Conservation (phyloP, 495 filamentous ascomycete genomes). For the Neurospora africana region DNA sequence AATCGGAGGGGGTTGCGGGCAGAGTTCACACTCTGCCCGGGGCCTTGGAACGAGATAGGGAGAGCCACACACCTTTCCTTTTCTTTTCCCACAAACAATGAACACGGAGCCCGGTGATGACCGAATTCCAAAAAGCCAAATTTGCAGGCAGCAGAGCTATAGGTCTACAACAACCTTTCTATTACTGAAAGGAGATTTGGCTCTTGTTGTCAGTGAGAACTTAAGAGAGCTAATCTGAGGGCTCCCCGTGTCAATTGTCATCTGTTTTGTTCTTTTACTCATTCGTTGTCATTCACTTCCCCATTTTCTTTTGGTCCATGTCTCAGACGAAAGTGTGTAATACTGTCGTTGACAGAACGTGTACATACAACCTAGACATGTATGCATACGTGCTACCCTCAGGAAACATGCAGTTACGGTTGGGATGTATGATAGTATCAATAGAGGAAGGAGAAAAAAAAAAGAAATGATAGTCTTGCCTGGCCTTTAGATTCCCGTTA, state of each 20-base stretch:
- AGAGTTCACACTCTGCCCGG: constrained; percentile 6
- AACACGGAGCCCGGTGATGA: constrained; percentile 44
- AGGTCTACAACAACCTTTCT: constrained; percentile 3
- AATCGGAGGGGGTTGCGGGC: constrained; percentile 38
- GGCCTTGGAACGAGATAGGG: constrained; percentile 1
- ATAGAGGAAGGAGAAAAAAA: background rate
- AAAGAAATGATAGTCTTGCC: no score
- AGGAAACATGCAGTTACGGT: background rate
- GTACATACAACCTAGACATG: background rate
- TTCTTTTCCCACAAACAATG: constrained; percentile 3
- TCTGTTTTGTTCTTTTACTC: background rate
- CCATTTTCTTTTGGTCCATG: background rate
- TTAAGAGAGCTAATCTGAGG: constrained; percentile 54
- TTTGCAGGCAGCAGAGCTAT: constrained; percentile 44
- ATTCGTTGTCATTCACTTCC: background rate
- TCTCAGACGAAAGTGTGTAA: background rate
- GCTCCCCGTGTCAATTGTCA: constrained; percentile 7
- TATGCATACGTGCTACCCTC: background rate
- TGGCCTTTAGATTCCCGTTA: background rate
- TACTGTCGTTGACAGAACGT: background rate
- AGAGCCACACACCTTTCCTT: constrained; percentile 1
- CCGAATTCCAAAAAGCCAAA: constrained; percentile 53
- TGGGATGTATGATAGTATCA: background rate
- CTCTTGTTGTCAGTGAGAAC: constrained; percentile 47
- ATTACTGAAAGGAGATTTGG: constrained; percentile 1